Evolutionary conservation across 2,329 filamentous ascomycete species (phyloP).

Genomic region (Remersonia thermophila): DNA sequence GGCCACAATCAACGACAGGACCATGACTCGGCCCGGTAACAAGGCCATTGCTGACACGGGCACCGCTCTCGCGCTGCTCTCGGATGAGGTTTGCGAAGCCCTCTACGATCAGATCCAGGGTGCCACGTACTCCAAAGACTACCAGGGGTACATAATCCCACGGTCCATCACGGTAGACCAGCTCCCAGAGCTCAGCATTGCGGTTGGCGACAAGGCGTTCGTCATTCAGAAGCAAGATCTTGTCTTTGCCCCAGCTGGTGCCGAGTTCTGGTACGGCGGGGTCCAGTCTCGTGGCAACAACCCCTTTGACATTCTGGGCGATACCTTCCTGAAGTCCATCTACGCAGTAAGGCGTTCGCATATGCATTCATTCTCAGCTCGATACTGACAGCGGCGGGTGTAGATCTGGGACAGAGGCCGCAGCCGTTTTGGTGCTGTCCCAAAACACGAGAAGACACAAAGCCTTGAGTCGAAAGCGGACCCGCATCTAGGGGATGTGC

Average conservation of each 20-base stretch:
- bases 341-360: constrained; percentile 53
- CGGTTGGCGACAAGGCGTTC: constrained; percentile 49
- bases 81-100: constrained; percentile 46
- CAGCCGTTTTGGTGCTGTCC: constrained; percentile 45
- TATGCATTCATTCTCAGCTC: constrained; percentile 12
- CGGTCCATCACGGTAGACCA: constrained; percentile 34
- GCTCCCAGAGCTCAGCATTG: constrained; percentile 49
- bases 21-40: constrained; percentile 39
- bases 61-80: constrained; percentile 54
- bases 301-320: constrained; percentile 51
- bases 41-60: constrained; percentile 61
- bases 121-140: constrained; percentile 38
- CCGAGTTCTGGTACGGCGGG: constrained; percentile 48
- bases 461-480: constrained; percentile 16
- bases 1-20: constrained; percentile 44
- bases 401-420: constrained; percentile 53
- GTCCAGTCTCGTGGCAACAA: constrained; percentile 50
- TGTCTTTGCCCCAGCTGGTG: constrained; percentile 42
- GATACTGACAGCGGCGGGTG: constrained; percentile 6
- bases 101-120: constrained; percentile 55
- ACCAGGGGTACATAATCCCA: constrained; percentile 56
- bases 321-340: constrained; percentile 50
- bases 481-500: too few relatives aligned
- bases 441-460: constrained; percentile 34
- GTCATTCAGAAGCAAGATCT: constrained; percentile 51